Evolutionary conservation across 2,329 filamentous ascomycete genomes (phyloP).

Genomic region (Magnaporthiopsis rhizophila): DNA sequence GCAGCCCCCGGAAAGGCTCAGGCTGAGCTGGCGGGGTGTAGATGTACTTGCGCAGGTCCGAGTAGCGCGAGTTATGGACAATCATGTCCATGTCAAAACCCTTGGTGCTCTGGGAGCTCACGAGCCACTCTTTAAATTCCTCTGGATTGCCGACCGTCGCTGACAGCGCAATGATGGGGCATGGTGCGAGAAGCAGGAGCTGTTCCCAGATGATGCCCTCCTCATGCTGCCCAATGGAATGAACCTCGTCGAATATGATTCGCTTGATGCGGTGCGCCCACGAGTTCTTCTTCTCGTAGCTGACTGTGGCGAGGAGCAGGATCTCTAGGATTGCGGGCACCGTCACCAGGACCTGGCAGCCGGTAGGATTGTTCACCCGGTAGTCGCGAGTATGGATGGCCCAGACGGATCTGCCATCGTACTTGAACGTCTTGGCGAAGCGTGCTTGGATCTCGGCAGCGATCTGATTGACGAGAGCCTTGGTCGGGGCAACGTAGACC

Average conservation of each 20-base stretch:
- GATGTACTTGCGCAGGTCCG: conserved; percentile 67
- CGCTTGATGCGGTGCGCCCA: conserved; percentile 64
- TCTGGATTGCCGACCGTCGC: conserved; percentile 71
- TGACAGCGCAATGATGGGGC: conserved; percentile 70
- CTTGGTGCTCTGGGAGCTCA: conserved; percentile 52
- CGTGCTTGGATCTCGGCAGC: conserved; percentile 69
- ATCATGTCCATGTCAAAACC: conserved; percentile 61
- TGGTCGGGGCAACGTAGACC: conserved; percentile 74
- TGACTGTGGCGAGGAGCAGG: conserved; percentile 60
- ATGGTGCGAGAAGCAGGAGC: conserved; percentile 63
- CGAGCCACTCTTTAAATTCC: conserved; percentile 63
- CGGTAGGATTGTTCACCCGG: conserved; percentile 62
- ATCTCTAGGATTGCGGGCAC: conserved; percentile 74
- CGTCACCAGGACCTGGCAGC: conserved; percentile 69
- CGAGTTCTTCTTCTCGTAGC: conserved; percentile 36
- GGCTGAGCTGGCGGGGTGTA: conserved; percentile 44
- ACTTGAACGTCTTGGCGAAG: conserved; percentile 59
- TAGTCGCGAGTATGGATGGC: conserved; percentile 71
- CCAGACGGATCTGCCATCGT: conserved; percentile 62
- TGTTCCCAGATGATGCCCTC: conserved; percentile 76
- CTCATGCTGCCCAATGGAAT: conserved; percentile 69
- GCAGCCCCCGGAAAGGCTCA: conserved; percentile 41
- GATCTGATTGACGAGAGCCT: conserved; percentile 77
- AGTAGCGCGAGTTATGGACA: conserved; percentile 61
- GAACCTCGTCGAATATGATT: conserved; percentile 78